Percentiles rank a stretch among this genome's conserved stretches.
Evolutionary conservation across 2,329 filamentous ascomycete genomes (phyloP).

Genomic region (Ophiostoma piceae): DNA sequence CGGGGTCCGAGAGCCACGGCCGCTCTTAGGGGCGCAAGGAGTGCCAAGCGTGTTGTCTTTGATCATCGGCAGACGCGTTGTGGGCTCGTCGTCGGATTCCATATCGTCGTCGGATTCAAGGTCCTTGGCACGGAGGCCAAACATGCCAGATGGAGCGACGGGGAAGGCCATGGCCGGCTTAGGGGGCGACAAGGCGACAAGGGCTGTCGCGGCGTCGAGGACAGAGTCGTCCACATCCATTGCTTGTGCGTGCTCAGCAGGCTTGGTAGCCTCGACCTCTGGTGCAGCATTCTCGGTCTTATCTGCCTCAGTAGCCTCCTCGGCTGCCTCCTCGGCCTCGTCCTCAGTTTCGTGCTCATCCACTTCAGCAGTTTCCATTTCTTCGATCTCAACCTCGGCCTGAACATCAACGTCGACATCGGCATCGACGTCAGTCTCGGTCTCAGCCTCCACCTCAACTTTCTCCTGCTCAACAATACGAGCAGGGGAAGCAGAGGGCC

Average conservation of each 20-base stretch:
- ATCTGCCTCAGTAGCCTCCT: not conserved
- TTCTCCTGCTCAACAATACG: conserved; percentile 33
- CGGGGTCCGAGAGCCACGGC: conserved; percentile 26
- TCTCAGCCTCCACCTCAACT: not conserved
- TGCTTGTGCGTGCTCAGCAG: not conserved
- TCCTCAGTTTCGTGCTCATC: conserved; percentile 19
- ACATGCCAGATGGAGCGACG: conserved; percentile 33
- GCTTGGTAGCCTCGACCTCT: conserved; percentile 16
- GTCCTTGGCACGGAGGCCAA: conserved; percentile 46
- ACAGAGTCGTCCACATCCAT: conserved; percentile 33
- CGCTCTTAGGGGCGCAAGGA: conserved; percentile 37
- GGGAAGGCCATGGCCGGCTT: conserved; percentile 23
- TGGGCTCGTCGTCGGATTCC: conserved; percentile 52
- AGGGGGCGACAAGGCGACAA: conserved; percentile 24
- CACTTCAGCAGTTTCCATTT: not conserved
- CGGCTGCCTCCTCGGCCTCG: not conserved
- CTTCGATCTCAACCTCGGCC: not conserved
- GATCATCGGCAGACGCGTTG: conserved; percentile 29
- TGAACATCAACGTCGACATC: conserved; percentile 3
- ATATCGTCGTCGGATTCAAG: conserved; percentile 49
- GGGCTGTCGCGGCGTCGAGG: conserved; percentile 13
- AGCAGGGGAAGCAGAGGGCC: conserved; percentile 33
- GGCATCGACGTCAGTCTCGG: not conserved
- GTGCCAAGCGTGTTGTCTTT: conserved; percentile 37
- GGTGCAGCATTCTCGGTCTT: conserved; percentile 18